These are phyloP conservation scores for Tanacetum coccineum DNA, from an alignment of 129 eudicot species.

Conservation along the genomic window DNA sequence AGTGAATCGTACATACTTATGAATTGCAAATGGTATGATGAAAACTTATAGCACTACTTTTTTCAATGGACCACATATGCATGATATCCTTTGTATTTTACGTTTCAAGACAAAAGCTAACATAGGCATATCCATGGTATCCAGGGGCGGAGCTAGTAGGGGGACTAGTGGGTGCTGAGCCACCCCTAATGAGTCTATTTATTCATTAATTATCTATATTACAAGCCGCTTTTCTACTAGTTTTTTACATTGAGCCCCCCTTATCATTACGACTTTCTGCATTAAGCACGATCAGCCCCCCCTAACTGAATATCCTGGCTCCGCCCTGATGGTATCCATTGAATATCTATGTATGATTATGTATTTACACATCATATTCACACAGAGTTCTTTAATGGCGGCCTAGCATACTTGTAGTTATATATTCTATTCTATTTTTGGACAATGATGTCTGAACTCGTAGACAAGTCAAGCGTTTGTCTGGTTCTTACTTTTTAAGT, in stretches of 20 bases:
- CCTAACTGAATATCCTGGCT: too few species aligned
- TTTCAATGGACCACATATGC: background rate
- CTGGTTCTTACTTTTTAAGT: background rate
- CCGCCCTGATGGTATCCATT: background rate
- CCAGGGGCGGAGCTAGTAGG: too few species aligned
- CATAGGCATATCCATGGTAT: conserved; percentile 11
- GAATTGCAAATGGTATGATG: too few species aligned
- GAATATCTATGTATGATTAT: background rate
- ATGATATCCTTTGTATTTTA: conserved; percentile 7
- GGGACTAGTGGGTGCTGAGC: too few species aligned
- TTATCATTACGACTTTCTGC: too few species aligned
- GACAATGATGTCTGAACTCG: background rate
- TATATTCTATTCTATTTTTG: background rate
- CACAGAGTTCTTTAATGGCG: background rate
- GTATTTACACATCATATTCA: background rate
- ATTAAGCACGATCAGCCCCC: too few species aligned
- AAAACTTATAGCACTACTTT: too few species aligned
- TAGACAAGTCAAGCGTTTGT: background rate
- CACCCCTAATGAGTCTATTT: too few species aligned
- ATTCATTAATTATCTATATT: too few species aligned
- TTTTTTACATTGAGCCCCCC: too few species aligned
- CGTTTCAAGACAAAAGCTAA: conserved; percentile 12
- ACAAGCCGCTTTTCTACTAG: too few species aligned
- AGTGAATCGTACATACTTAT: too few species aligned
- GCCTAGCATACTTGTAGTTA: background rate